These are phyloP conservation scores for Thelonectria rubi DNA, from an alignment of 2,329 filamentous ascomycete species.

Conservation along the genomic window DNA sequence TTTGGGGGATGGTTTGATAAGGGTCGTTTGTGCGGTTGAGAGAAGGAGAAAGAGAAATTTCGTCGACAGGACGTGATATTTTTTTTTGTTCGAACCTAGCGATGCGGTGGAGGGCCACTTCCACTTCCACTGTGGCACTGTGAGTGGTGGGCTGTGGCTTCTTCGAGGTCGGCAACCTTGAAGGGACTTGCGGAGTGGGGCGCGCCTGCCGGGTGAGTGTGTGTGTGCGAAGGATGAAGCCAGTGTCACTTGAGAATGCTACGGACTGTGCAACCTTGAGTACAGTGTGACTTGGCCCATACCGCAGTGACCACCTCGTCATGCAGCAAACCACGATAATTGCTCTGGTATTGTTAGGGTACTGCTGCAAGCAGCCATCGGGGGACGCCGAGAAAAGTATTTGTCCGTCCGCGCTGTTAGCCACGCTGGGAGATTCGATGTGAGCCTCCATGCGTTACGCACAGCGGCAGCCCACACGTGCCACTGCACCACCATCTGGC, in stretches of 20 bases:
- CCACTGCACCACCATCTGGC: conserved; percentile 33
- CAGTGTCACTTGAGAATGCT: not conserved
- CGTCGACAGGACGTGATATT: conserved; percentile 42
- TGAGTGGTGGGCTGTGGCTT: conserved; percentile 4
- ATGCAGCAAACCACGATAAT: not conserved
- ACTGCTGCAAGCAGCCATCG: not conserved
- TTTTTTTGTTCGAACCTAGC: conserved; percentile 47
- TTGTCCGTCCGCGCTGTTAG: conserved; percentile 28
- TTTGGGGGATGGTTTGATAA: conserved; percentile 57
- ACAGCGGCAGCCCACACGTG: conserved; percentile 31
- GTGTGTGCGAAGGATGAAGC: conserved; percentile 4
- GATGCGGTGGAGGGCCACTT: conserved; percentile 35
- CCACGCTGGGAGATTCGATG: not conserved
- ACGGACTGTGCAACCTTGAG: not conserved
- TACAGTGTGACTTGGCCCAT: not conserved
- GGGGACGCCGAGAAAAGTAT: conserved; percentile 24
- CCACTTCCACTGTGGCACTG: not conserved
- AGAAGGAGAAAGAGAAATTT: conserved; percentile 54
- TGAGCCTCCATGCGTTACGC: not conserved
- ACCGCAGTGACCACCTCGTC: not conserved
- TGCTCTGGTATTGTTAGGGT: not conserved
- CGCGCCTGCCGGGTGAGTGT: conserved; percentile 5
- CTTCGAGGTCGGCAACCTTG: no score
- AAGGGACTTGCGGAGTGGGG: conserved; percentile 32
- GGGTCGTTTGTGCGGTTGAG: conserved; percentile 58